A percentile compares a stretch with the other conserved stretches of the same genome.
These are phyloP conservation scores for Cinnamomum chago DNA, from an alignment of 164 flowering plant species.

Conservation along the genomic window DNA sequence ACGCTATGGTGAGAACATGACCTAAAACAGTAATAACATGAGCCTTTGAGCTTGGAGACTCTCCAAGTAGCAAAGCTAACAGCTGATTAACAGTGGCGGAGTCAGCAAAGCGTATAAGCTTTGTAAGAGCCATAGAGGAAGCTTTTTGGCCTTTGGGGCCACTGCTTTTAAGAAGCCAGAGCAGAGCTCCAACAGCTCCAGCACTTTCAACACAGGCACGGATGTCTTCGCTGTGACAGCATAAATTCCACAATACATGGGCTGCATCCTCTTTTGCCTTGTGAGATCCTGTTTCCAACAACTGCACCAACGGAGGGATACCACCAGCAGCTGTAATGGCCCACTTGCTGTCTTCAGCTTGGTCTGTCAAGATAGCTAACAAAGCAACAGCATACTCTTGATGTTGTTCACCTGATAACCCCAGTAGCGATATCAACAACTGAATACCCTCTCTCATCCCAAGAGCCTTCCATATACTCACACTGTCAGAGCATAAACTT, in stretches of 20 bases:
- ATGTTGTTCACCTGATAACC: conserved; percentile 88
- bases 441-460: conserved; percentile 83
- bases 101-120: conserved; percentile 71
- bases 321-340: conserved; percentile 99
- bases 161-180: conserved; percentile 81
- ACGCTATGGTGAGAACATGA: conserved; percentile 73
- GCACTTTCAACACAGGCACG: conserved; percentile 95
- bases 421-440: conserved; percentile 70
- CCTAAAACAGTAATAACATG: conserved; percentile 68
- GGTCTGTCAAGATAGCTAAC: conserved; percentile 67
- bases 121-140: conserved; percentile 65
- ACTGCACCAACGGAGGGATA: conserved; percentile 85
- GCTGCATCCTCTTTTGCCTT: conserved; percentile 81
- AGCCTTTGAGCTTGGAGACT: conserved; percentile 58
- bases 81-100: conserved; percentile 78
- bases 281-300: conserved; percentile 71
- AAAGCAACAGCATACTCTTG: conserved; percentile 79
- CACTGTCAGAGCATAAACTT: conserved; percentile 53
- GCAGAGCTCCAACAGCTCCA: conserved; percentile 66
- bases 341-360: conserved; percentile 94
- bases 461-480: conserved; percentile 74
- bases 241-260: conserved; percentile 63
- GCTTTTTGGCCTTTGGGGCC: conserved; percentile 76
- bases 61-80: conserved; percentile 74
- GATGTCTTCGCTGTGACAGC: conserved; percentile 88